phyloP scores from a whole-genome alignment of 2,329 filamentous ascomycete genomes.

The Ophiostoma sp. region DNA sequence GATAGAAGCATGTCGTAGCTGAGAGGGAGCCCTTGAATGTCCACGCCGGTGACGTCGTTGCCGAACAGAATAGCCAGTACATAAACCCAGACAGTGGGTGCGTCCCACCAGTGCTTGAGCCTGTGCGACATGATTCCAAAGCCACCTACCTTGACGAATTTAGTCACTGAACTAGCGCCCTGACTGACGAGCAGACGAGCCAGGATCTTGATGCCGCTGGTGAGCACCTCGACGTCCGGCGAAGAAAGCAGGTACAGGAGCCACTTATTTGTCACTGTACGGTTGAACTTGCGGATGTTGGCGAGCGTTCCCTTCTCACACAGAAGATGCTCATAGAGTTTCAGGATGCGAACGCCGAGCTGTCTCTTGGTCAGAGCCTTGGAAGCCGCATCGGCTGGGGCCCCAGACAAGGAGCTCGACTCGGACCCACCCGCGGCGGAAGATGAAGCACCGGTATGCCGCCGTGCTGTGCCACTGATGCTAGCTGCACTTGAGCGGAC shows the following conservation, averaged over 20 bases:
- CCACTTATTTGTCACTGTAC: constrained; percentile 97
- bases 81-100: constrained; percentile 77
- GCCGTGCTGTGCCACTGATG: not conserved
- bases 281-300: constrained; percentile 80
- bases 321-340: constrained; percentile 70
- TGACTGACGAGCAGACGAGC: constrained; percentile 78
- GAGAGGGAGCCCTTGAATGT: constrained; percentile 45
- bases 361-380: constrained; percentile 57
- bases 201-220: constrained; percentile 75
- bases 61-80: constrained; percentile 87
- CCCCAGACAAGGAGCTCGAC: constrained; percentile 20
- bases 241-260: constrained; percentile 85
- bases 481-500: constrained; percentile 15
- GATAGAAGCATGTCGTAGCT: constrained; percentile 59
- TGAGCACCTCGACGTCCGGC: constrained; percentile 74
- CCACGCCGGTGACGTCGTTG: constrained; percentile 67
- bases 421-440: constrained; percentile 1
- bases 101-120: constrained; percentile 82
- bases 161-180: constrained; percentile 72
- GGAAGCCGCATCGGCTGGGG: constrained; percentile 23
- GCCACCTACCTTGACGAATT: constrained; percentile 84
- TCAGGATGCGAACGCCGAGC: constrained; percentile 67
- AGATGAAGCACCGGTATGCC: constrained; percentile 18
- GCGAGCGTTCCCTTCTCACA: constrained; percentile 64
- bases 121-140: constrained; percentile 79